Evolutionary conservation across 2,329 filamentous ascomycete genomes (phyloP).

Genomic region (Didymella sp.): DNA sequence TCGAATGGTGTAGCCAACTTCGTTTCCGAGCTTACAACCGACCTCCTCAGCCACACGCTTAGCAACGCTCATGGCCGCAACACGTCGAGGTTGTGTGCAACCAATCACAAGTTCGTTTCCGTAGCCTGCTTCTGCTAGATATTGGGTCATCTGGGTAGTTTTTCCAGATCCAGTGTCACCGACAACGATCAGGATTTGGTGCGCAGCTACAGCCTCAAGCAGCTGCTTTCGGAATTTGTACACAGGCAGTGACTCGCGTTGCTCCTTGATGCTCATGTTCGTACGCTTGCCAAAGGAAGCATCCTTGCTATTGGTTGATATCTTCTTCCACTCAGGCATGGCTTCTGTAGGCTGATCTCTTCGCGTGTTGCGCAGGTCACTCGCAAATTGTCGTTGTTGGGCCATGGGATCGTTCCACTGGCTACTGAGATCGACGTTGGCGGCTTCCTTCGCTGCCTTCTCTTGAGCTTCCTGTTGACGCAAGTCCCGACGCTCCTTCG

Average conservation of each 20-base stretch:
- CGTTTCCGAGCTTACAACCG: conserved; percentile 89
- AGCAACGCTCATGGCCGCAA: conserved; percentile 97
- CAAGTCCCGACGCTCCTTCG: conserved; percentile 88
- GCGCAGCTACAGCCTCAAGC: conserved; percentile 82
- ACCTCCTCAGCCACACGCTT: conserved; percentile 98
- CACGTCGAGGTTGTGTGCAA: conserved; percentile 95
- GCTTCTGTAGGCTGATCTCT: conserved; percentile 67
- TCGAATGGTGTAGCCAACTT: conserved; percentile 98
- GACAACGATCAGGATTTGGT: conserved; percentile 94
- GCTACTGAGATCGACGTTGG: conserved; percentile 81
- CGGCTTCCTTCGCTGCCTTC: conserved; percentile 73
- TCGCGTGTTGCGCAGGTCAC: conserved; percentile 76
- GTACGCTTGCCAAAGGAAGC: conserved; percentile 85
- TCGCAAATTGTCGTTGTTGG: conserved; percentile 86
- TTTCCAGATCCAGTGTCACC: conserved; percentile 98
- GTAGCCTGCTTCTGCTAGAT: conserved; percentile 90
- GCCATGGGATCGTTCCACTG: conserved; percentile 99
- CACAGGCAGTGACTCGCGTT: conserved; percentile 87
- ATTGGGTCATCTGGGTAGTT: conserved; percentile 95
- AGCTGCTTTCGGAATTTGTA: conserved; percentile 87
- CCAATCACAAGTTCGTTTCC: conserved; percentile 88
- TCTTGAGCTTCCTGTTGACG: conserved; percentile 88
- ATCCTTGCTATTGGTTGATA: conserved; percentile 79
- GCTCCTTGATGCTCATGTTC: conserved; percentile 91
- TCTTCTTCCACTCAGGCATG: conserved; percentile 92